A percentile compares a stretch with the other conserved stretches of the same genome.
These are phyloP conservation scores for Phylloporus sp. DNA, from an alignment of 768 basidiomycete species.

Conservation along the genomic window DNA sequence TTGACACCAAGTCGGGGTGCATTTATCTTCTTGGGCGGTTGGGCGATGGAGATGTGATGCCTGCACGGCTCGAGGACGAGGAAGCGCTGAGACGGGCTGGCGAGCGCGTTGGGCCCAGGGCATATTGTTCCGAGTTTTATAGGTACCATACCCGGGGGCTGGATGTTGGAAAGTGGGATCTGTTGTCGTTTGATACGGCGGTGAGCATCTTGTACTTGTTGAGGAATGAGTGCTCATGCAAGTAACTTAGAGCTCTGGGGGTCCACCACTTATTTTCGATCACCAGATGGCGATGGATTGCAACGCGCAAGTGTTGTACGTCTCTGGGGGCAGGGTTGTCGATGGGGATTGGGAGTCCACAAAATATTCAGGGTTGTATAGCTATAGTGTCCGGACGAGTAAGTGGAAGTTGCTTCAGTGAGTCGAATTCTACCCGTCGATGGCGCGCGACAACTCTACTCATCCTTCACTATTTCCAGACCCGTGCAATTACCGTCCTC, in stretches of 20 bases:
- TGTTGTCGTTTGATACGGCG: conserved; percentile 61
- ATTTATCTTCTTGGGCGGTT: conserved; percentile 75
- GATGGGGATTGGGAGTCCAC: conserved; percentile 57
- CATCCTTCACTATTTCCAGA: conserved; percentile 3
- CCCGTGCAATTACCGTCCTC: conserved; percentile 17
- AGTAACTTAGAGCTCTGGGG: conserved; percentile 48
- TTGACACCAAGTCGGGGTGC: conserved; percentile 63
- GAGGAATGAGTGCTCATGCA: background rate
- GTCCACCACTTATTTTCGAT: conserved; percentile 72
- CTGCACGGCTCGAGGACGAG: conserved; percentile 22
- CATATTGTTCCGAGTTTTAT: conserved; percentile 68
- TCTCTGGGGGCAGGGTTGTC: conserved; percentile 71
- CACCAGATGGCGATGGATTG: conserved; percentile 80
- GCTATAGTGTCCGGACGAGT: conserved; percentile 60
- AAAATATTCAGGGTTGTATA: conserved; percentile 71
- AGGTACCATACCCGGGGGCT: conserved; percentile 45
- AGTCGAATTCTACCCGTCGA: conserved; percentile 23
- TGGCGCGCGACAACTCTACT: too few species aligned
- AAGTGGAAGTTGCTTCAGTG: conserved; percentile 71
- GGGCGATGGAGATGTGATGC: conserved; percentile 48
- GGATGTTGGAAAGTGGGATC: conserved; percentile 68
- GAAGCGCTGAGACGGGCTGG: conserved; percentile 18
- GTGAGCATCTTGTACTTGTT: conserved; percentile 36
- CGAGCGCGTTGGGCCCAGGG: conserved; percentile 14
- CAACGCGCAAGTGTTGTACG: conserved; percentile 66